phyloP scores from a whole-genome alignment of 257 asterid species.

The Solanum habrochaites region DNA sequence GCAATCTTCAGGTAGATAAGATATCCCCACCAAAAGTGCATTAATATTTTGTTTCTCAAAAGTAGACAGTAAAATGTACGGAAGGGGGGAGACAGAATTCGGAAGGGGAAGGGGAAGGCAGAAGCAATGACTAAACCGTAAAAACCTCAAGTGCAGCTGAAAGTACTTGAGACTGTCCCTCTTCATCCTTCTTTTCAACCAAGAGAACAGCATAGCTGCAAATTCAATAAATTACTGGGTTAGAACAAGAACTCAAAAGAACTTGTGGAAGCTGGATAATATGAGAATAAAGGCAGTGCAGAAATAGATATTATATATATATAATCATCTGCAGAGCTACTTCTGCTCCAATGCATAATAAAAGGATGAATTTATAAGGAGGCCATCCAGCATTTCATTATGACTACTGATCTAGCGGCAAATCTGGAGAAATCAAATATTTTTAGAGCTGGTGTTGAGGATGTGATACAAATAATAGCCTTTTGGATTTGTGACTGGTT shows the following conservation, averaged over 20 bases:
- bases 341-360: neutral
- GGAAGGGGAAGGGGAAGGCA: neutral
- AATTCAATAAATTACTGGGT: neutral
- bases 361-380: neutral
- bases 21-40: neutral
- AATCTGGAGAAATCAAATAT: neutral
- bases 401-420: neutral
- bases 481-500: neutral
- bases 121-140: neutral
- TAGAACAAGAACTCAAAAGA: neutral
- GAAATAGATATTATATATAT: neutral
- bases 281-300: neutral
- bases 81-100: neutral
- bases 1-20: conserved; percentile 48
- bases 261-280: neutral
- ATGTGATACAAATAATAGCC: neutral
- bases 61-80: neutral
- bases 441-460: neutral
- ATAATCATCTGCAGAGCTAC: neutral
- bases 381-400: neutral
- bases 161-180: conserved; percentile 94
- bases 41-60: neutral
- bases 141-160: conserved; percentile 96
- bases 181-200: conserved; percentile 80
- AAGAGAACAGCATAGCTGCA: conserved; percentile 89